A percentile compares a stretch with the other conserved stretches of the same genome.
These are phyloP conservation scores for Leucaena leucocephala DNA, from an alignment of 306 rosid species.

Conservation along the genomic window DNA sequence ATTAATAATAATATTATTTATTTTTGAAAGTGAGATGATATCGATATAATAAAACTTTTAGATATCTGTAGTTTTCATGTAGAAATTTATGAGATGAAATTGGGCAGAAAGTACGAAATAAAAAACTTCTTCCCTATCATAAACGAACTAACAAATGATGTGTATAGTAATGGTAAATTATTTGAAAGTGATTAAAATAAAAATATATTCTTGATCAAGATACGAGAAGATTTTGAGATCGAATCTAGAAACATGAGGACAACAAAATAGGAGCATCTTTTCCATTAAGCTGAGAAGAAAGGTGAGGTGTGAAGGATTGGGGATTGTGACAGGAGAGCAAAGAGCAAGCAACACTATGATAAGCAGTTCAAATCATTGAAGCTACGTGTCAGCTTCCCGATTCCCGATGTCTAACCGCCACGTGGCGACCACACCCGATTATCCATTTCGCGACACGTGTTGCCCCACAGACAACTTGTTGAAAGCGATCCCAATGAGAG, in stretches of 20 bases:
- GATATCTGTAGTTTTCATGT: too few relatives aligned
- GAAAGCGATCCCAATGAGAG: conserved; percentile 50
- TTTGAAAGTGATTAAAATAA: too few relatives aligned
- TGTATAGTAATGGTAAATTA: too few relatives aligned
- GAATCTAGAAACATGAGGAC: not conserved
- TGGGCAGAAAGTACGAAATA: too few relatives aligned
- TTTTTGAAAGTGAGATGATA: too few relatives aligned
- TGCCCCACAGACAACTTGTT: not conserved
- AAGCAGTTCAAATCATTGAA: not conserved
- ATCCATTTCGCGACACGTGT: conserved; percentile 50
- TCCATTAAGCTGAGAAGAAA: not conserved
- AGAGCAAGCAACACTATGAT: not conserved
- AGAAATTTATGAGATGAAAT: too few relatives aligned
- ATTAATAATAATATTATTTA: too few relatives aligned
- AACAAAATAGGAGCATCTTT: not conserved
- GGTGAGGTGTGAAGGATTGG: not conserved
- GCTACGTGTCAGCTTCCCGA: conserved; percentile 46
- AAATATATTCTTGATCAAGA: not conserved
- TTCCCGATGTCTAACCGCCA: conserved; percentile 30
- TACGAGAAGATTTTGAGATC: not conserved
- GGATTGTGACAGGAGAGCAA: not conserved
- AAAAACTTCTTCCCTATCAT: too few relatives aligned
- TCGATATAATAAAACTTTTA: too few relatives aligned
- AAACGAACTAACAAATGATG: too few relatives aligned
- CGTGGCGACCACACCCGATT: conserved; percentile 36